Conservation (phyloP, 2,329 filamentous ascomycete genomes). For the Hypoxylon sp. region DNA sequence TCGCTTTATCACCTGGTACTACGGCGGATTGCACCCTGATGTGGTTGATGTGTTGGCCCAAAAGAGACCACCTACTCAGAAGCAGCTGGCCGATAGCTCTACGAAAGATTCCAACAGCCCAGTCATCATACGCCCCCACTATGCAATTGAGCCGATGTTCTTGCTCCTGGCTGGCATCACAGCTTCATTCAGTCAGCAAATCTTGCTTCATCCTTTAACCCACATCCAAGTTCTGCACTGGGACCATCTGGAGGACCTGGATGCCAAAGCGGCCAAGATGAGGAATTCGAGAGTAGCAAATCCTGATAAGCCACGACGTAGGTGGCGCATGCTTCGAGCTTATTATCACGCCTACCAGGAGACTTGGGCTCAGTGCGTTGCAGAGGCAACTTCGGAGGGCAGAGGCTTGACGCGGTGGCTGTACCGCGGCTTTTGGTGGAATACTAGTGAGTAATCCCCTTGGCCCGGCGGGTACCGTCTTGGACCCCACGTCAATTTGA, state of each 20-base stretch:
- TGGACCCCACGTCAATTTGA: neutral
- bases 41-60: conserved; percentile 63
- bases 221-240: conserved; percentile 80
- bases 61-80: conserved; percentile 56
- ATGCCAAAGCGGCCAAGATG: conserved; percentile 67
- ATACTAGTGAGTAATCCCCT: conserved; percentile 60
- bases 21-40: conserved; percentile 68
- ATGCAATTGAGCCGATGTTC: conserved; percentile 79
- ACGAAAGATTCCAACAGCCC: conserved; percentile 48
- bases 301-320: conserved; percentile 52
- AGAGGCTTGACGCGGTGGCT: conserved; percentile 72
- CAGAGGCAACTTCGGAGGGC: conserved; percentile 67
- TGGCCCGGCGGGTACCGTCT: too few species aligned
- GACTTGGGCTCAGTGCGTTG: conserved; percentile 71
- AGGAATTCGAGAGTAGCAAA: conserved; percentile 52
- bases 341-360: conserved; percentile 80
- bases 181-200: conserved; percentile 76
- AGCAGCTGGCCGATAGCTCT: conserved; percentile 37
- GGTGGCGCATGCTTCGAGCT: conserved; percentile 68
- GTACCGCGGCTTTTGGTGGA: conserved; percentile 79
- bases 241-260: conserved; percentile 78
- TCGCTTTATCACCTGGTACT: conserved; percentile 77
- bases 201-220: conserved; percentile 77
- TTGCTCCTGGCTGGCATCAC: conserved; percentile 75
- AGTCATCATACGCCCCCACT: conserved; percentile 76